Base-by-base conservation (phyloP, 768 basidiomycete species). In the Termitomyces sp. region DNA sequence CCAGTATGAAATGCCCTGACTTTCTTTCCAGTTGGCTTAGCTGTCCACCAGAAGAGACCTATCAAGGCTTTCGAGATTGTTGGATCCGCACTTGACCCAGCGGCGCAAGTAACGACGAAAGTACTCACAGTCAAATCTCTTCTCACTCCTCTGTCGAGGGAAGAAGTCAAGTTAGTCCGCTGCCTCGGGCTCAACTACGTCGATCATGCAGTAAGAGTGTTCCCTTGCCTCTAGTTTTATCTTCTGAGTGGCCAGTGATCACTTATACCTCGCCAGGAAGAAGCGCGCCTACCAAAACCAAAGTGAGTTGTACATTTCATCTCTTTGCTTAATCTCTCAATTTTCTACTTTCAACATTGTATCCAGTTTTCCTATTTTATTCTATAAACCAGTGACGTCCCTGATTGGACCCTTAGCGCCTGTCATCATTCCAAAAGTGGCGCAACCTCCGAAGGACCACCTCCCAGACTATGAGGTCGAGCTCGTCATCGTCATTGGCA, bases 401-500 rank as follows among this genome's bases (percentile, higher is more conserved):
- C 77, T 93, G 49, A 86, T 90, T 43, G 90, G 88, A 13, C 89
- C 90, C 5, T 76, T 79, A 22, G 86, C 84, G 4, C 78, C 84
- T 1, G 80, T 93, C 24, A 72, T 73, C 39, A 83, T 93, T 45
- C 90, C 91, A 3, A 79, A 73, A 24, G 83, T 76, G 33, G 86
- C 86, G 3, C 90, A 90, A 64, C 91, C 91, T 5, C 79, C 82
- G 0, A 75, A 84, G 32, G 81, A 84, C 40, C 87, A 91, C 65
- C 75, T 88, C 4, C 84, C 91, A 0, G 91, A 93, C 71, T 93
- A 92, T 64, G 91, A 93, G 64, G 89, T 87, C 54, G 91, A 93
- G 62, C 73, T 93, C 30, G 85, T 83, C 32, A 81, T 96, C 62
- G 87, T 95, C 55, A 89, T 96, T 51, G 92, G 93, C 40, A 92